A percentile compares a stretch with the other conserved stretches of the same genome.
Conservation (phyloP, 2,329 filamentous ascomycete genomes). For the Aschersonia sp. region DNA sequence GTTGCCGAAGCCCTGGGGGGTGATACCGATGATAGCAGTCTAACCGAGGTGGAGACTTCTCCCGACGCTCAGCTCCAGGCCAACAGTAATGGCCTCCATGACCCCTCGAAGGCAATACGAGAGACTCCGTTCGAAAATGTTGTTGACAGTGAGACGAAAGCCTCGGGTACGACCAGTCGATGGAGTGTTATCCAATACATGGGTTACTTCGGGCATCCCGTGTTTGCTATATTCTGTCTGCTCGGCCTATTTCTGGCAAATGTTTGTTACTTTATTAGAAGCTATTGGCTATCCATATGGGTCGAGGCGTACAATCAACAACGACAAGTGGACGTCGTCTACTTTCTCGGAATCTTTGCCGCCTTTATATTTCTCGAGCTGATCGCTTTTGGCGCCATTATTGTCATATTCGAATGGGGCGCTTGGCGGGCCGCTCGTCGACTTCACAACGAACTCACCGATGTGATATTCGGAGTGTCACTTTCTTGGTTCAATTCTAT, state of each 20-base stretch:
- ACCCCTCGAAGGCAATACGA: constrained; percentile 17
- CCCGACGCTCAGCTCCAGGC: constrained; percentile 14
- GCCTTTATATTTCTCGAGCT: constrained; percentile 28
- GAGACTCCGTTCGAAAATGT: constrained; percentile 25
- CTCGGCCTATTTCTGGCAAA: constrained; percentile 24
- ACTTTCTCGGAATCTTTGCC: constrained; percentile 39
- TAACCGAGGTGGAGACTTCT: constrained; percentile 11
- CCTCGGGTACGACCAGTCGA: constrained; percentile 28
- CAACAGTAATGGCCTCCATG: constrained; percentile 14
- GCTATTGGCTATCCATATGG: constrained; percentile 37
- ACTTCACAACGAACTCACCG: constrained; percentile 37
- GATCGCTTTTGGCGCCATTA: constrained; percentile 24
- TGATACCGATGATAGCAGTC: constrained; percentile 18
- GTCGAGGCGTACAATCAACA: constrained; percentile 33
- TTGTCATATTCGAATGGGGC: constrained; percentile 36
- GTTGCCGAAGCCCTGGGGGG: constrained; percentile 23
- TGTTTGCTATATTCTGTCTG: constrained; percentile 25
- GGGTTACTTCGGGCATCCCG: constrained; percentile 31
- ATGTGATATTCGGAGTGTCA: constrained; percentile 36
- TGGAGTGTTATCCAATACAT: constrained; percentile 36
- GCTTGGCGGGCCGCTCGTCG: constrained; percentile 40
- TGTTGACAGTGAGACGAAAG: constrained; percentile 31
- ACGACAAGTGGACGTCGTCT: constrained; percentile 27
- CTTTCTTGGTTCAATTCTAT: constrained; percentile 42
- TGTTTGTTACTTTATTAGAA: constrained; percentile 24